phyloP scores from a whole-genome alignment of 352 stramenopile genomes.

The Phytophthora pisi region DNA sequence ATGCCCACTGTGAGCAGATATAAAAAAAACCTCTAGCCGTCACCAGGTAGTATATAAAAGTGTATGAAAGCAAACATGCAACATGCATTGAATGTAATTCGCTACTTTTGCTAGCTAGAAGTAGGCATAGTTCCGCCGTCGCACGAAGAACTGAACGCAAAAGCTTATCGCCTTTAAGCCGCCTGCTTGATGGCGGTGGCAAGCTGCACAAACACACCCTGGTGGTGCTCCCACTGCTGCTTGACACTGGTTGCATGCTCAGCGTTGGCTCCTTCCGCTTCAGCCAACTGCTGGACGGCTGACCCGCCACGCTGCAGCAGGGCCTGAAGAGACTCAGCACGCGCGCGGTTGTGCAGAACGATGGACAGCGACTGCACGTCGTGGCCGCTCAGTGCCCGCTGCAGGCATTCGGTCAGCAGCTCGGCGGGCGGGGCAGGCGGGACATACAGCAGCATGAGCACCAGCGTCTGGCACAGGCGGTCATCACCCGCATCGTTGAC shows the following conservation, averaged over 20 bases:
- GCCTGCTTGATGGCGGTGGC: conserved; percentile 82
- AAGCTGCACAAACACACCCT: conserved; percentile 75
- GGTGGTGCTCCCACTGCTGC: conserved; percentile 64
- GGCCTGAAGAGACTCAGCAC: conserved; percentile 73
- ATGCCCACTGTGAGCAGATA: no score
- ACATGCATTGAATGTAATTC: conserved; percentile 19
- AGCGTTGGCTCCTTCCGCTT: conserved; percentile 23
- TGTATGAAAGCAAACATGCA: conserved; percentile 28
- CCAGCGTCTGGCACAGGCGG: conserved; percentile 76
- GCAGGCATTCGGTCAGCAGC: conserved; percentile 69
- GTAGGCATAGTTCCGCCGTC: conserved; percentile 12
- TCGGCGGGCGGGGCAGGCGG: conserved; percentile 69
- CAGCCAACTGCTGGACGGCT: conserved; percentile 55
- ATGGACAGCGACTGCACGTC: conserved; percentile 59
- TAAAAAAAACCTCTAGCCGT: no score
- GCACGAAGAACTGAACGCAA: conserved; percentile 21
- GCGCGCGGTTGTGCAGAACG: conserved; percentile 80
- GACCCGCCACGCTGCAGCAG: conserved; percentile 72
- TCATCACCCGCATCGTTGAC: conserved; percentile 55
- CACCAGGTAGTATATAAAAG: no score
- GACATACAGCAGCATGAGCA: conserved; percentile 83
- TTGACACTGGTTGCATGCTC: conserved; percentile 48
- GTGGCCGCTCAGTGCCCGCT: conserved; percentile 63
- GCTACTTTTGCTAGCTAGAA: background rate
- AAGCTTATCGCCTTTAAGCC: conserved; percentile 30